These are phyloP conservation scores for Saccharomyces kudriavzevii DNA, from an alignment of 805 yeast genomes.

Conservation along the genomic window DNA sequence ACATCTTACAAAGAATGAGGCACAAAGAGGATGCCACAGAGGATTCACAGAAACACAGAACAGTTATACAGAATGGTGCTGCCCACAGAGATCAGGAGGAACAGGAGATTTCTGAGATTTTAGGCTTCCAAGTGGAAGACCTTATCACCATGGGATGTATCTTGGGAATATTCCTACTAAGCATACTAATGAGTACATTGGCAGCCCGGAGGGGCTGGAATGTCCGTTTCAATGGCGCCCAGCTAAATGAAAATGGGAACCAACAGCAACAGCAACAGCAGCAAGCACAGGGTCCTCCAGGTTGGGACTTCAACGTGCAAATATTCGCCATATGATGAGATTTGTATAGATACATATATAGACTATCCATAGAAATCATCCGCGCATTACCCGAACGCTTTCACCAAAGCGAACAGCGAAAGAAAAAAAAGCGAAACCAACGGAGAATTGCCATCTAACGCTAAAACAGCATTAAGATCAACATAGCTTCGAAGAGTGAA, in stretches of 20 bases:
- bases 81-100: background rate
- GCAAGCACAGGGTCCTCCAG: background rate
- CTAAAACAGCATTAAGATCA: background rate
- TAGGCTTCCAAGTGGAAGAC: slow-evolving; percentile 18
- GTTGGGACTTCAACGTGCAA: slow-evolving; percentile 20
- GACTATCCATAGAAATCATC: background rate
- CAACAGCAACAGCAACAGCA: slow-evolving; percentile 1
- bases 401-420: background rate
- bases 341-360: background rate
- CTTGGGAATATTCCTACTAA: slow-evolving; percentile 12
- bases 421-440: background rate
- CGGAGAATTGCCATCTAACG: background rate
- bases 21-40: slow-evolving; percentile 6
- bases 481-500: background rate
- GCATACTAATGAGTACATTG: slow-evolving; percentile 13
- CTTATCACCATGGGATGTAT: slow-evolving; percentile 15
- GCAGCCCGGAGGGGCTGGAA: slow-evolving; percentile 24
- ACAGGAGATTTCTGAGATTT: slow-evolving; percentile 2
- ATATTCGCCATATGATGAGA: slow-evolving; percentile 20
- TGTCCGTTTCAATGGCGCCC: slow-evolving; percentile 19
- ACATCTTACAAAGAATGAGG: slow-evolving; percentile 10
- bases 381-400: background rate
- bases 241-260: slow-evolving; percentile 1
- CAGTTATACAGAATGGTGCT: background rate
- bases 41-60: background rate